A percentile compares a stretch with the other conserved stretches of the same genome.
These are phyloP conservation scores for Nematocida sp. DNA, from an alignment of 371 early-diverging fungal genomes.

Conservation along the genomic window DNA sequence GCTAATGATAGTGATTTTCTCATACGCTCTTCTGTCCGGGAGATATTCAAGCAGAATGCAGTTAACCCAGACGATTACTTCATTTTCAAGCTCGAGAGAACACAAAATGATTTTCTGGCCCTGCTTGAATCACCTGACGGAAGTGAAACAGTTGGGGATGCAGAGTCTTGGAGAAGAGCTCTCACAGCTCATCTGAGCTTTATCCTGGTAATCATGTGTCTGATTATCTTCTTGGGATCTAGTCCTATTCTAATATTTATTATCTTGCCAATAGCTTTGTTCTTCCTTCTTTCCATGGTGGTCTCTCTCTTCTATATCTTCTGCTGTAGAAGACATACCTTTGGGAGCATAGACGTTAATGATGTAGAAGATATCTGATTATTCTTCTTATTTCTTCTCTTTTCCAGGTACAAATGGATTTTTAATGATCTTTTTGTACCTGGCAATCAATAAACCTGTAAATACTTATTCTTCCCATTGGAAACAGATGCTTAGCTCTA, in stretches of 20 bases:
- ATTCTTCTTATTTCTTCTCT: not conserved
- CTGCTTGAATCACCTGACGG: conserved; percentile 61
- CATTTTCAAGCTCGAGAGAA: conserved; percentile 67
- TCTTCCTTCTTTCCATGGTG: conserved; percentile 63
- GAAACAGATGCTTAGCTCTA: too few relatives aligned
- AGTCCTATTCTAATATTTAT: conserved; percentile 62
- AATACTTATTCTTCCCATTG: too few relatives aligned
- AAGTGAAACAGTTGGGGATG: conserved; percentile 57
- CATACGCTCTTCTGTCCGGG: conserved; percentile 68
- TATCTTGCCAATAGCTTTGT: conserved; percentile 60
- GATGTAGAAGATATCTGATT: conserved; percentile 63
- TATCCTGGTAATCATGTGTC: conserved; percentile 57
- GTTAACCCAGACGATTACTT: conserved; percentile 70
- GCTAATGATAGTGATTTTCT: conserved; percentile 75
- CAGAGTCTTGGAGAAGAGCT: conserved; percentile 64
- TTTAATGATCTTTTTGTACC: too few relatives aligned
- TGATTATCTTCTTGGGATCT: conserved; percentile 61
- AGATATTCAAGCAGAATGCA: conserved; percentile 70
- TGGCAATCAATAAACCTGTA: too few relatives aligned
- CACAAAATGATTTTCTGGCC: conserved; percentile 65
- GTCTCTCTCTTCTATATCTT: conserved; percentile 63
- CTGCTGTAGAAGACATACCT: conserved; percentile 62
- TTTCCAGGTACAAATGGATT: not conserved
- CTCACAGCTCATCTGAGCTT: conserved; percentile 64
- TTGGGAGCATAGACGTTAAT: conserved; percentile 64